phyloP scores from a whole-genome alignment of 306 rosid genomes.

The Hylodesmum podocarpum region DNA sequence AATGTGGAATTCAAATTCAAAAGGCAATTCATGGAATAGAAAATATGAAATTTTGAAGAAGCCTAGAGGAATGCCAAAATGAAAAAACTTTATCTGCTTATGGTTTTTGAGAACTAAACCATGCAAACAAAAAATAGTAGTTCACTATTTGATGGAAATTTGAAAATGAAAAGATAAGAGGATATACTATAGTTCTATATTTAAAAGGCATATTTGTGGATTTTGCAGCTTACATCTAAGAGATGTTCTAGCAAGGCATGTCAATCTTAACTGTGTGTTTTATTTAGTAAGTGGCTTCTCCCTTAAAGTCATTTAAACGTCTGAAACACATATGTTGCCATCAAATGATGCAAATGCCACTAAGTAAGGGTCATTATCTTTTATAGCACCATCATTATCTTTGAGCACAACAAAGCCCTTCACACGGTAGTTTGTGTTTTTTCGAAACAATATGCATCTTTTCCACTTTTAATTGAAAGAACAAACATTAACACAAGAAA shows the following conservation, averaged over 20 bases:
- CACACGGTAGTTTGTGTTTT: conserved; percentile 78
- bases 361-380: conserved; percentile 63
- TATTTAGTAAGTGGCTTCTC: conserved; percentile 82
- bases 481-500: no score
- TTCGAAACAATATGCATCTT: conserved; percentile 69
- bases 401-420: conserved; percentile 76
- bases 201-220: not conserved
- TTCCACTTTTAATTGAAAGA: conserved; percentile 73
- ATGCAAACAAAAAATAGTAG: not conserved
- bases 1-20: no score
- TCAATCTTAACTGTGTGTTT: conserved; percentile 74
- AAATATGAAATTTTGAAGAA: no score
- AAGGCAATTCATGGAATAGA: no score
- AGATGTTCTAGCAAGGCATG: conserved; percentile 88
- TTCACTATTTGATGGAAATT: not conserved
- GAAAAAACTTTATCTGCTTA: no score
- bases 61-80: no score
- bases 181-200: not conserved
- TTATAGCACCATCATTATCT: conserved; percentile 39
- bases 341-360: conserved; percentile 89
- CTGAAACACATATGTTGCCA: conserved; percentile 86
- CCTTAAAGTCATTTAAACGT: conserved; percentile 71
- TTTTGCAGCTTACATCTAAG: conserved; percentile 57
- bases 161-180: not conserved
- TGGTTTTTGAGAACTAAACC: not conserved